Conservation (phyloP, 768 basidiomycete genomes). For the Kwoniella mangroviensis region DNA sequence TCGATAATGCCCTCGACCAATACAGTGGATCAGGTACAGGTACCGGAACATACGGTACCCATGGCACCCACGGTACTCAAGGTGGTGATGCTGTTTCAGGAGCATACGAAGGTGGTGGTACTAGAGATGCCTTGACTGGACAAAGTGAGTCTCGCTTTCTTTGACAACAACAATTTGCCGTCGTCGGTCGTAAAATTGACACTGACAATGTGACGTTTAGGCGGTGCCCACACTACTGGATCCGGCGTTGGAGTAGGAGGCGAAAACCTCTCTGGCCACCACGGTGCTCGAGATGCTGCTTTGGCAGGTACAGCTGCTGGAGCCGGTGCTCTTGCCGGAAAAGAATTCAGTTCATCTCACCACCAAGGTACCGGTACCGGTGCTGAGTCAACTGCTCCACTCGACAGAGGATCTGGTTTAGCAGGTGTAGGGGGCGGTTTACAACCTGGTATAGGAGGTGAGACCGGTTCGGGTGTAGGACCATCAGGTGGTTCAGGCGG, state of each 20-base stretch:
- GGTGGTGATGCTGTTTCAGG: slow-evolving; percentile 39
- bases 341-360: neutral
- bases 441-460: slow-evolving; percentile 22
- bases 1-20: slow-evolving; percentile 28
- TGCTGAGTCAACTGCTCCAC: slow-evolving; percentile 12
- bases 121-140: slow-evolving; percentile 45
- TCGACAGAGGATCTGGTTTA: slow-evolving; percentile 17
- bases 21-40: slow-evolving; percentile 14
- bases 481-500: slow-evolving; percentile 29
- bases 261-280: slow-evolving; percentile 31
- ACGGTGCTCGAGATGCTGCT: slow-evolving; percentile 27
- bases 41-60: neutral
- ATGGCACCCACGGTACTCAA: neutral
- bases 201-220: slow-evolving; percentile 15
- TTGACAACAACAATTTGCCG: too few relatives aligned
- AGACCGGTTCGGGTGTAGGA: slow-evolving; percentile 36
- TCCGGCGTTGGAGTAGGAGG: slow-evolving; percentile 43
- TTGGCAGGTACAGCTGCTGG: slow-evolving; percentile 40
- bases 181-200: neutral
- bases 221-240: slow-evolving; percentile 42
- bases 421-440: slow-evolving; percentile 16
- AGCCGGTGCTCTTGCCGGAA: slow-evolving; percentile 29
- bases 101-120: slow-evolving; percentile 42
- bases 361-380: slow-evolving; percentile 4
- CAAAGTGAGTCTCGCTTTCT: too few relatives aligned